phyloP scores from a whole-genome alignment of 73 alveolate genomes.

The Stentor roeselii region DNA sequence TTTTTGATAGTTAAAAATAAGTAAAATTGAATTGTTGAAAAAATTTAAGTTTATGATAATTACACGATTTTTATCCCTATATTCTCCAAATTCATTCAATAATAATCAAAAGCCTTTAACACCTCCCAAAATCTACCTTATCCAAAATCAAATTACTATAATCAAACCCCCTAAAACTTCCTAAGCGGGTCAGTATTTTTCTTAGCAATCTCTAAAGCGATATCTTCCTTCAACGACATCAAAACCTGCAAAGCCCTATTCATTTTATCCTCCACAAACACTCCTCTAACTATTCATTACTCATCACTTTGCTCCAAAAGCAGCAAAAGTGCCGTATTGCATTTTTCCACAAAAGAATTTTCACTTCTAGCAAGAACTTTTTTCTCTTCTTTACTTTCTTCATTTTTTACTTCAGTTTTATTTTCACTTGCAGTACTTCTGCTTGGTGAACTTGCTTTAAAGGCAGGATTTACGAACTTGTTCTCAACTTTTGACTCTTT shows the following conservation, averaged over 20 bases:
- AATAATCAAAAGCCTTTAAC: no score
- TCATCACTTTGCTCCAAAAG: background rate
- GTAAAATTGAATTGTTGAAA: no score
- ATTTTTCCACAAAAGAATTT: background rate
- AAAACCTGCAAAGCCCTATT: background rate
- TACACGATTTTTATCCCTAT: no score
- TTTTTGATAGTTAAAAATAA: no score
- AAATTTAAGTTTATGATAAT: no score
- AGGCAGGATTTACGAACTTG: background rate
- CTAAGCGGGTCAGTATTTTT: no score
- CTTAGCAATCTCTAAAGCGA: background rate
- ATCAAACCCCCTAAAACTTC: no score
- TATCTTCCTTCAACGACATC: background rate
- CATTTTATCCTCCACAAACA: background rate
- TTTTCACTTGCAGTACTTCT: no score
- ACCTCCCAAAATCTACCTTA: no score
- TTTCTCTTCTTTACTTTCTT: background rate
- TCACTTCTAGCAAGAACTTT: background rate
- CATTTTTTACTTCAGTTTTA: background rate
- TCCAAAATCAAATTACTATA: no score
- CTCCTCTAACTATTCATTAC: background rate
- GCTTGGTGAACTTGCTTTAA: background rate
- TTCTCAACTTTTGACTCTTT: background rate
- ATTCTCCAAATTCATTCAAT: no score
- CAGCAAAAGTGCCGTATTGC: background rate